Evolutionary conservation across 1,284 basidiomycete genomes (phyloP), one percentile per base, ranked within the genome.

Genomic region (Rhodotorula sp.): DNA sequence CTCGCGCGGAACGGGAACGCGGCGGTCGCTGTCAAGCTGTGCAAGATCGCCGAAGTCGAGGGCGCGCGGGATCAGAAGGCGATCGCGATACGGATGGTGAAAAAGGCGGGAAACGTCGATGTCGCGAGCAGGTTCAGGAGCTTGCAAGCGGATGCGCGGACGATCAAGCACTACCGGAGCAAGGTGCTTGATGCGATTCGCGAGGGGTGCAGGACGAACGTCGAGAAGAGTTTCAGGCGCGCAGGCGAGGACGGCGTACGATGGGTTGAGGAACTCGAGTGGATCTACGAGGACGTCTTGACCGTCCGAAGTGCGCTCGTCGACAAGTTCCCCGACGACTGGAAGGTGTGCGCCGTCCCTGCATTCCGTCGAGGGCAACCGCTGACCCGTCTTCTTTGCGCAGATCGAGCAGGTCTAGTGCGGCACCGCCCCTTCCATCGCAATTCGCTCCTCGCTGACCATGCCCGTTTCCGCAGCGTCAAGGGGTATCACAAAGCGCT

Each of bases 271-370:
- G 86, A 86, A 63, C 83, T 97, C 20, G 81, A 87, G 56, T 99
- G 94, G 92, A 87, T 99, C 76, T 98, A 94, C 81, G 89, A 96
- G 77, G 96, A 99, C 79, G 86, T 99, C 75, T 89, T 94, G 69
- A 87, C 90, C 46, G 89, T 99, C 72, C 89, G 95, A 80, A 87
- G 87, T 77, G 89, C 93, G 71, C 86, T 98, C 67, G 89, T 88
- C 20, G 89, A 89, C 2, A 92, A 92, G 77, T 99, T 99, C 81
- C 95, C 96, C n/a, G 82, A 87, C 51, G 91, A 91, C 67, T 79
- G 78, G 78, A 78, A 79, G 68, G 72, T 74, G 63, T 40, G 70
- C 40, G 6, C 20, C 24, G 26, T 31, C 11, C 26, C 48, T 3
- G 5, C 26, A 9, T 20, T 8, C 44, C 26, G 18, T n/a, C 9